Evolutionary conservation across 2,329 filamentous ascomycete genomes (phyloP).

Genomic region (Eutypella sp.): DNA sequence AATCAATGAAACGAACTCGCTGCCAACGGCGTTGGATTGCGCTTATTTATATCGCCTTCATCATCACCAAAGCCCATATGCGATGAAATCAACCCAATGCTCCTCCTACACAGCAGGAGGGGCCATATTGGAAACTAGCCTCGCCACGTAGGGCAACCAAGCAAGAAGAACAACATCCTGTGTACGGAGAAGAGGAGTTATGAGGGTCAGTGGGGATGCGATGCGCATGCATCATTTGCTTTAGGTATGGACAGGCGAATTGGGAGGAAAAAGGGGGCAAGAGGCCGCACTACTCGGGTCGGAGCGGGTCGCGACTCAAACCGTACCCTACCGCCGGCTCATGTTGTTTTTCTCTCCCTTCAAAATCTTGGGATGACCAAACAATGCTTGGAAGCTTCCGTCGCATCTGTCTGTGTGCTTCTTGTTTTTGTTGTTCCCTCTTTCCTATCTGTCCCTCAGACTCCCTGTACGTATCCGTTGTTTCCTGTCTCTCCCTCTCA

Average conservation of each 20-base stretch:
- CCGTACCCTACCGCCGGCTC: slow-evolving; percentile 2
- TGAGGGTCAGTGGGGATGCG: neutral
- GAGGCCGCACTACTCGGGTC: slow-evolving; percentile 1
- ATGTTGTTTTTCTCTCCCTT: slow-evolving; percentile 18
- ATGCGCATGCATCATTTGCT: neutral
- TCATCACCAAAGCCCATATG: slow-evolving; percentile 11
- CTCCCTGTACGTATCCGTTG: neutral
- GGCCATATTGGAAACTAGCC: neutral
- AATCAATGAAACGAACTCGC: slow-evolving; percentile 13
- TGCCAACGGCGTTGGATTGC: slow-evolving; percentile 24
- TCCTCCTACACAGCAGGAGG: neutral
- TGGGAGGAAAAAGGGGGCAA: neutral
- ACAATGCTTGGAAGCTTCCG: slow-evolving; percentile 19
- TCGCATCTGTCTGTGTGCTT: slow-evolving; percentile 19
- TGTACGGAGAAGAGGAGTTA: neutral
- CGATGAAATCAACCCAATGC: neutral
- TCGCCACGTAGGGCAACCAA: neutral
- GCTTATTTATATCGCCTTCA: slow-evolving; percentile 16
- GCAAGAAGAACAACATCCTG: neutral
- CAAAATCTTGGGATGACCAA: slow-evolving; percentile 13
- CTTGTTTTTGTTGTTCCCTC: no score
- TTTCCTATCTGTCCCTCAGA: slow-evolving; percentile 3
- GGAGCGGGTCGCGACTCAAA: neutral
- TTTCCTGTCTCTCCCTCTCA: slow-evolving; percentile 8
- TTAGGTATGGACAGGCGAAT: neutral